phyloP scores from a whole-genome alignment of 352 stramenopile species.

The Globisporangium parvum region DNA sequence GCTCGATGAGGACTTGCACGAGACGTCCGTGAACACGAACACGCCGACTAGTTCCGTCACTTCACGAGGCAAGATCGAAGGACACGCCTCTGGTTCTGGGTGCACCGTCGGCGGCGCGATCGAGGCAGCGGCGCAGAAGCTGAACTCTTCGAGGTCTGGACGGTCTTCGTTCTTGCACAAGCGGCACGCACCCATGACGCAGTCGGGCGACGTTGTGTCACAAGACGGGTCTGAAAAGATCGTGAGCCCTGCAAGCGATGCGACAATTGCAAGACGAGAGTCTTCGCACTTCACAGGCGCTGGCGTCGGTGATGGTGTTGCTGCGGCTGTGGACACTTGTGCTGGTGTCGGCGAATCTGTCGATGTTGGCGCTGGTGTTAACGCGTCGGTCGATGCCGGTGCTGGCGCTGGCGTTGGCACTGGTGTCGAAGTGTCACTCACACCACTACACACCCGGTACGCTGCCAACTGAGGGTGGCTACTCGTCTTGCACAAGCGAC shows the following conservation, averaged over 20 bases:
- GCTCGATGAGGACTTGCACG: constrained; percentile 2
- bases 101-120: not conserved
- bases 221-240: constrained; percentile 2
- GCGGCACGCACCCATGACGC: not conserved
- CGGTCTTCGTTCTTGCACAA: constrained; percentile 2
- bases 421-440: not conserved
- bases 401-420: not conserved
- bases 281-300: not conserved
- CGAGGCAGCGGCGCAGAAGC: not conserved
- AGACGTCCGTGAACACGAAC: constrained; percentile 6
- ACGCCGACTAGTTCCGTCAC: not conserved
- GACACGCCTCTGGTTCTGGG: not conserved
- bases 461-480: not conserved
- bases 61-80: not conserved
- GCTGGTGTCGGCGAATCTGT: too few species aligned
- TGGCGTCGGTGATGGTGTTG: not conserved
- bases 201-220: not conserved
- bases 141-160: not conserved
- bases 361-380: too few species aligned
- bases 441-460: not conserved
- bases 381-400: too few species aligned
- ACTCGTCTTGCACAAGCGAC: constrained; percentile 1
- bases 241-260: not conserved
- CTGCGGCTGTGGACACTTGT: too few species aligned
- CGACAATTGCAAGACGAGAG: not conserved